Conservation (phyloP, 495 filamentous ascomycete species). For the Aspergillus ellipticus region DNA sequence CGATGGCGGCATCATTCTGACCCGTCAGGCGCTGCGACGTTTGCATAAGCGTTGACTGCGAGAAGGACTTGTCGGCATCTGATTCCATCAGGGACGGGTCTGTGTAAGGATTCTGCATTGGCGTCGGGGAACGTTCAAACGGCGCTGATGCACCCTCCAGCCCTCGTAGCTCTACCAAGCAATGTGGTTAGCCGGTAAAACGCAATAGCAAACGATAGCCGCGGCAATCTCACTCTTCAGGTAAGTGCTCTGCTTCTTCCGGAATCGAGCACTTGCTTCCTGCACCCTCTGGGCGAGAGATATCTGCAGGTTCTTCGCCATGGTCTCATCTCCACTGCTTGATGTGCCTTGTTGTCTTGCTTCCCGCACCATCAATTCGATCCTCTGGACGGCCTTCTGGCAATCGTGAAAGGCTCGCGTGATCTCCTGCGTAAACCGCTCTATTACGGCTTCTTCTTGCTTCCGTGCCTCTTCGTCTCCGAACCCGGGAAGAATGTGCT, state of each 20-base stretch:
- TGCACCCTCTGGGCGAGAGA: slow-evolving; percentile 83
- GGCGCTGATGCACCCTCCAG: slow-evolving; percentile 63
- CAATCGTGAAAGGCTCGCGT: slow-evolving; percentile 86
- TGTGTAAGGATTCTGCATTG: slow-evolving; percentile 60
- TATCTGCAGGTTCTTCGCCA: slow-evolving; percentile 94
- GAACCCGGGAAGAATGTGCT: slow-evolving; percentile 94
- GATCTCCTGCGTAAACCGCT: slow-evolving; percentile 83
- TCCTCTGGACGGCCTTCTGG: slow-evolving; percentile 78
- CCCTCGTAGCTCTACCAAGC: slow-evolving; percentile 70
- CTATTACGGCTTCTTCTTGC: slow-evolving; percentile 82
- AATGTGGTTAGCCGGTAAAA: slow-evolving; percentile 9
- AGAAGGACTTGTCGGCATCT: slow-evolving; percentile 86
- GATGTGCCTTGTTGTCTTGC: slow-evolving; percentile 63
- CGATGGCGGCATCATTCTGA: slow-evolving; percentile 79
- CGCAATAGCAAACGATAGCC: not conserved
- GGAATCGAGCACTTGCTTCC: slow-evolving; percentile 86
- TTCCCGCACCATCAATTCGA: slow-evolving; percentile 81
- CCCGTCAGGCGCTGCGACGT: slow-evolving; percentile 63
- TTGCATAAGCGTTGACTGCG: slow-evolving; percentile 80
- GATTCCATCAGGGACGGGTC: slow-evolving; percentile 86
- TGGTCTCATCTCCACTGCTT: slow-evolving; percentile 79
- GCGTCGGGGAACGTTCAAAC: slow-evolving; percentile 61
- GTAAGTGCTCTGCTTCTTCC: slow-evolving; percentile 96
- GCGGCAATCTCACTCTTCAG: slow-evolving; percentile 67
- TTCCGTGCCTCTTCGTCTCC: slow-evolving; percentile 86